Evolutionary conservation across 139 green algal species (phyloP).

Genomic region (Raphidocelis subcapitata): DNA sequence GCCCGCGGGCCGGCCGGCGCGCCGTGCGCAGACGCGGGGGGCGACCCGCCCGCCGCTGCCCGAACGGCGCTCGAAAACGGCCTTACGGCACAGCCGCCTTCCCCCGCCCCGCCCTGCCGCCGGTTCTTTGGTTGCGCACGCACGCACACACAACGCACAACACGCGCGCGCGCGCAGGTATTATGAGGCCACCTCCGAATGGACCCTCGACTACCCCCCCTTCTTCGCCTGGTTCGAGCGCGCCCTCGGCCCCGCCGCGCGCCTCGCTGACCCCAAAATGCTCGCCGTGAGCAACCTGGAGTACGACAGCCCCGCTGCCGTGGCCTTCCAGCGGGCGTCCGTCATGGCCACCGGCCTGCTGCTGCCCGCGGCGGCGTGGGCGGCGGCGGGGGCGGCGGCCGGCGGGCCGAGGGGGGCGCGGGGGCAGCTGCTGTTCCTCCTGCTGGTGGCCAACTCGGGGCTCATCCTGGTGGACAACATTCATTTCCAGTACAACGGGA

Average conservation of each 20-base stretch:
- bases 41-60: neutral
- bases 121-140: neutral
- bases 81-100: neutral
- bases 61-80: neutral
- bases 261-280: slow-evolving; percentile 77
- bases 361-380: slow-evolving; percentile 48
- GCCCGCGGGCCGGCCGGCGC: neutral
- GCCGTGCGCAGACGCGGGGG: neutral
- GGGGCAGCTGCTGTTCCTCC: slow-evolving; percentile 37
- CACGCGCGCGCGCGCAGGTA: slow-evolving; percentile 88
- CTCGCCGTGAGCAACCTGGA: slow-evolving; percentile 65
- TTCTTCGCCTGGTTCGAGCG: slow-evolving; percentile 96
- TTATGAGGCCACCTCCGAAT: slow-evolving; percentile 79
- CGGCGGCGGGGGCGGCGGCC: neutral
- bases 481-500: slow-evolving; percentile 99
- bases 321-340: slow-evolving; percentile 77
- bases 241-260: slow-evolving; percentile 61
- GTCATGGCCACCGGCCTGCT: slow-evolving; percentile 71
- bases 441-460: slow-evolving; percentile 61
- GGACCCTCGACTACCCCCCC: slow-evolving; percentile 97
- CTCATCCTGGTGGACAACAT: slow-evolving; percentile 97
- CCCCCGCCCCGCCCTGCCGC: neutral
- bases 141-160: neutral
- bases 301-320: slow-evolving; percentile 65
- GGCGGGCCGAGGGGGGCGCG: neutral